Evolutionary conservation across 2,329 filamentous ascomycete genomes (phyloP), one percentile per base, ranked within the genome.

Genomic region (Tolypocladium ovalisporum): DNA sequence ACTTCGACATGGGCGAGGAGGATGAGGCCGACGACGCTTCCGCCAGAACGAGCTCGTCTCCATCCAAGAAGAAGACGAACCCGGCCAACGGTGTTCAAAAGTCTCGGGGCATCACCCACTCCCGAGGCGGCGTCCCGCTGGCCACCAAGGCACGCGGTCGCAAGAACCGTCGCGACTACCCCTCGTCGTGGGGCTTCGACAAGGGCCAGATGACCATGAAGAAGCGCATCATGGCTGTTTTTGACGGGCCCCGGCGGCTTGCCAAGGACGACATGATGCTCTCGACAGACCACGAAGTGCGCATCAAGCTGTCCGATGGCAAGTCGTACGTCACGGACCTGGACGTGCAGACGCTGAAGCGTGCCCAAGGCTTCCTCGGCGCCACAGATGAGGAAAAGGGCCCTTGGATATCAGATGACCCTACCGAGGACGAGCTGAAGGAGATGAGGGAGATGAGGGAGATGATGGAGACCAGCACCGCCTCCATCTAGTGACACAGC

Each of bases 251-350:
- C 19, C 85, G 92, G 56, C 86, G 93, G 47, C 80, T 99, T 54
- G 94, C 89, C 82, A 97, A 97, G 77, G 94, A 99, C 69, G 94
- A 99, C 74, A 94, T 97, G 90, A 96, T 97, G 91, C 85, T 99
- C 54, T 90, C 92, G 64, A 91, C 89, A 19, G 91, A 96, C 65
- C 92, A 94, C 67, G 94, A 99, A 74, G 90, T 97, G 40, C 90
- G 93, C 67, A 80, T 96, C 71, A 85, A 85, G 71, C 80, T 97
- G 22, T 82, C 82, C 29, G 87, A 90, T 67, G 83, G 83, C 67
- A 85, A 88, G 66, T 80, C 83, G 1, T 97, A 96, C 69, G 86
- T 97, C 42, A 97, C 93, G 8, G 94, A 97, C 68, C 79, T 99
- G 51, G 94, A 97, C 68, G 84, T 97, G 54, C 87, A 94, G 76